Base-by-base conservation (phyloP, 352 stramenopile genomes). In the Discostella stelligera region DNA sequence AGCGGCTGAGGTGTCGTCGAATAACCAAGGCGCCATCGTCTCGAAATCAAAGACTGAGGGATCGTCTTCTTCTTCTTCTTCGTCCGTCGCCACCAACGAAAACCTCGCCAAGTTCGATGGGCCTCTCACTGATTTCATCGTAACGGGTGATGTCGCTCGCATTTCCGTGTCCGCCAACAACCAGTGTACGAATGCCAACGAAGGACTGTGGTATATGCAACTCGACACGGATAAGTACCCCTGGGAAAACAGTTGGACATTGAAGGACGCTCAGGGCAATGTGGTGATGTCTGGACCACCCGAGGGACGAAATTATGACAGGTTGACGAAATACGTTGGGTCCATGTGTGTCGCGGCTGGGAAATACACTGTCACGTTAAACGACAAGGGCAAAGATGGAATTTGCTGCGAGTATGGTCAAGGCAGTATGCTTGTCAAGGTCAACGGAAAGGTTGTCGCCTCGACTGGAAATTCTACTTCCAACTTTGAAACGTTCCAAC, bases 371-470 rank as follows among this genome's bases (percentile, higher is more conserved):
- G 53, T 80, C 58, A 41, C 52, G 16, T 25, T 73, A 9, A 55
- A 30, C 1, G 72, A 80, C 46, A 63, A 14, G 14, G 16, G 20
- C 2, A 46, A 39, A 44, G 71, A 79, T 65, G 71, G 71, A 32
- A 46, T 79, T 27, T 79, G 71, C 41, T 79, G 71, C 16, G 23
- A 32, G 0, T 79, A 74, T 59, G 71, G 71, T 18, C 25, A 63
- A 5, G 71, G 71, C 3, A 65, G 63, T 49, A 66, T 70, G 56
- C 16, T 32, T 41, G 49, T 79, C 32, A 48, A 46, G 0, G 58
- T 59, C 20, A 59, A 69, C 55, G 64, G 50, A 52, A 44, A 73
- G 37, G 41, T 41, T 14, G 27, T 79, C 20, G 39, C 46, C 7
- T 27, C 52, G 37, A 66, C 53, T 9, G 25, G 10, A n/a, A 49